phyloP scores from a whole-genome alignment of 2,329 filamentous ascomycete species.

The Fusarium vanettenii region DNA sequence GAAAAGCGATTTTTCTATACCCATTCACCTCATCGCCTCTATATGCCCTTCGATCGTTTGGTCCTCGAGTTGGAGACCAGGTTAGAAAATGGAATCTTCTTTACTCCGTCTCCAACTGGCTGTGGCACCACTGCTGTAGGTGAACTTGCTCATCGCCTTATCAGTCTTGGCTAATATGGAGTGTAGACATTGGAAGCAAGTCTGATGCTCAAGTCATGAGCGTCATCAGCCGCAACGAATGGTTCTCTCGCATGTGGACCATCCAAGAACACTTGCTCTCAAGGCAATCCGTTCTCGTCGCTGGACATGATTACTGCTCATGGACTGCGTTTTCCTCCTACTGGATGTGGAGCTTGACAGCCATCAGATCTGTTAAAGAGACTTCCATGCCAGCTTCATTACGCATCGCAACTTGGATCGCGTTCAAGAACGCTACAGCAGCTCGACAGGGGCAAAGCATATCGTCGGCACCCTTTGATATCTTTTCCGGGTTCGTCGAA shows the following conservation, averaged over 20 bases:
- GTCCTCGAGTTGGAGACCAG: slow-evolving; percentile 22
- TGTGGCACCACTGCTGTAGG: slow-evolving; percentile 23
- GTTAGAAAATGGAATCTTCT: slow-evolving; percentile 29
- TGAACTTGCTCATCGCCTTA: not conserved
- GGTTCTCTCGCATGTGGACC: slow-evolving; percentile 37
- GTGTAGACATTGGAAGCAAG: slow-evolving; percentile 2
- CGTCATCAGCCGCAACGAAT: slow-evolving; percentile 25
- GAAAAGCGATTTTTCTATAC: slow-evolving; percentile 50
- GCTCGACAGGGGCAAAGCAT: slow-evolving; percentile 7
- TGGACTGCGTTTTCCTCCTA: slow-evolving; percentile 29
- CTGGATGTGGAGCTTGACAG: slow-evolving; percentile 28
- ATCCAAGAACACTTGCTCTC: slow-evolving; percentile 31
- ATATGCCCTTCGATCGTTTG: slow-evolving; percentile 19
- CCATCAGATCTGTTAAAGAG: slow-evolving; percentile 14
- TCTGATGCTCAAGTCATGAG: slow-evolving; percentile 23
- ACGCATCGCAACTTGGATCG: slow-evolving; percentile 23
- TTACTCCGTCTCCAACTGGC: slow-evolving; percentile 20
- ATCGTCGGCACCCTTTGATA: slow-evolving; percentile 14
- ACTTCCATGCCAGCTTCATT: slow-evolving; percentile 13
- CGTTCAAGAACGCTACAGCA: slow-evolving; percentile 22
- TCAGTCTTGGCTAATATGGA: not conserved
- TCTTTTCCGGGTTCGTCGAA: slow-evolving; percentile 26
- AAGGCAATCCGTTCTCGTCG: slow-evolving; percentile 12
- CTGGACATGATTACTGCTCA: slow-evolving; percentile 15
- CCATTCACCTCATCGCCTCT: slow-evolving; percentile 26